These are phyloP conservation scores for Tolypocladium endophyticum DNA, from an alignment of 2,329 filamentous ascomycete genomes.

Conservation along the genomic window DNA sequence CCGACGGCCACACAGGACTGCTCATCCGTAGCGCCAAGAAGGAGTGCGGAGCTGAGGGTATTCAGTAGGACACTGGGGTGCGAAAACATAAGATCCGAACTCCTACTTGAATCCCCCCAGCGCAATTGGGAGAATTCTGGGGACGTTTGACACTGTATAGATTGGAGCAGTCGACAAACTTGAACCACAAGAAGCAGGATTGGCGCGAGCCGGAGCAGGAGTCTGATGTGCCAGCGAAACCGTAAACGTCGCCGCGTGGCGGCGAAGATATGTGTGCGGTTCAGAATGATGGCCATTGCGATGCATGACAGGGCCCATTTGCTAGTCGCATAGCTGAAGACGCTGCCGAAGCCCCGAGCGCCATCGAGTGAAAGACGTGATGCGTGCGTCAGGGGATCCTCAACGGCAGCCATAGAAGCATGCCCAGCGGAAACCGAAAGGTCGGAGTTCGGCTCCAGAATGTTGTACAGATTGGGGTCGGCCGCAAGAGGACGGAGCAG, in stretches of 20 bases:
- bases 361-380: conserved; percentile 47
- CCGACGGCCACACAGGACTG: conserved; percentile 63
- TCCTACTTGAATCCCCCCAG: conserved; percentile 57
- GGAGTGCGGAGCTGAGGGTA: conserved; percentile 56
- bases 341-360: conserved; percentile 64
- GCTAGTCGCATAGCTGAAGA: conserved; percentile 85
- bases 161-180: conserved; percentile 61
- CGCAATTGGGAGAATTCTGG: conserved; percentile 58
- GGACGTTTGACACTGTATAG: conserved; percentile 86
- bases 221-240: conserved; percentile 60
- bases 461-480: conserved; percentile 15
- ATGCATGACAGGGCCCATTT: conserved; percentile 88
- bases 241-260: conserved; percentile 73
- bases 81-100: conserved; percentile 58
- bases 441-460: conserved; percentile 15
- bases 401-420: conserved; percentile 3
- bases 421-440: conserved; percentile 1
- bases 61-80: conserved; percentile 62
- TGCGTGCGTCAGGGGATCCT: conserved; percentile 10
- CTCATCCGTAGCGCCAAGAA: conserved; percentile 65
- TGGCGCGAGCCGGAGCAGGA: conserved; percentile 60
- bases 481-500: conserved; percentile 12
- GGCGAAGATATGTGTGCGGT: conserved; percentile 88
- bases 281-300: conserved; percentile 75
- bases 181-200: conserved; percentile 62